phyloP scores from a whole-genome alignment of 805 yeast species.

The Teunomyces cretensis region DNA sequence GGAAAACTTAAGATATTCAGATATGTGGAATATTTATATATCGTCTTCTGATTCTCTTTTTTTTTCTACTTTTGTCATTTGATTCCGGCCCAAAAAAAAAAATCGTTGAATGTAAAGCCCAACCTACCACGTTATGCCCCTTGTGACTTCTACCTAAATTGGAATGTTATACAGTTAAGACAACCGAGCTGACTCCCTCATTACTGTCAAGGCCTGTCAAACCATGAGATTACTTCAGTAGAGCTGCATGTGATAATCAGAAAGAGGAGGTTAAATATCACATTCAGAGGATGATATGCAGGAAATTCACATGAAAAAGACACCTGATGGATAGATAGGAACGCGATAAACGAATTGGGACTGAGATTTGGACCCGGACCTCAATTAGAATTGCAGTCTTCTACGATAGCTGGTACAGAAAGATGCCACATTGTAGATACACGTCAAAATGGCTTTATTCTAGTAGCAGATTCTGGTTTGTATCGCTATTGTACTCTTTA shows the following conservation, averaged over 20 bases:
- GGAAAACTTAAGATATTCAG: not conserved
- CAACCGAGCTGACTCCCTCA: not conserved
- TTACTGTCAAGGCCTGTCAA: not conserved
- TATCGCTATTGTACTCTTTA: not conserved
- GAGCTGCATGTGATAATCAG: not conserved
- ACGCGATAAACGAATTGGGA: not conserved
- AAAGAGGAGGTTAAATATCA: not conserved
- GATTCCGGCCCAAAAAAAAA: conserved; percentile 5
- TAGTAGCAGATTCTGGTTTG: not conserved
- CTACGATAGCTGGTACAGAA: no score
- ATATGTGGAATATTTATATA: conserved; percentile 4
- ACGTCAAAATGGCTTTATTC: no score
- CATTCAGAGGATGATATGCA: not conserved
- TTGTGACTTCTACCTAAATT: not conserved
- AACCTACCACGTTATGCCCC: not conserved
- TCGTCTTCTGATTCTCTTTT: conserved; percentile 3
- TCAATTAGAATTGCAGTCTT: no score
- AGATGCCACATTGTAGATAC: no score
- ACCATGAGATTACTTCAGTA: not conserved
- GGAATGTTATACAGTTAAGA: not conserved
- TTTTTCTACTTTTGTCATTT: conserved; percentile 4
- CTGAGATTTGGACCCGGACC: not conserved
- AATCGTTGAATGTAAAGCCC: not conserved
- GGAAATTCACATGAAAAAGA: conserved; percentile 1
- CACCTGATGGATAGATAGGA: not conserved